Base-by-base conservation (phyloP, 495 filamentous ascomycete species). In the Talaromyces borbonicus region DNA sequence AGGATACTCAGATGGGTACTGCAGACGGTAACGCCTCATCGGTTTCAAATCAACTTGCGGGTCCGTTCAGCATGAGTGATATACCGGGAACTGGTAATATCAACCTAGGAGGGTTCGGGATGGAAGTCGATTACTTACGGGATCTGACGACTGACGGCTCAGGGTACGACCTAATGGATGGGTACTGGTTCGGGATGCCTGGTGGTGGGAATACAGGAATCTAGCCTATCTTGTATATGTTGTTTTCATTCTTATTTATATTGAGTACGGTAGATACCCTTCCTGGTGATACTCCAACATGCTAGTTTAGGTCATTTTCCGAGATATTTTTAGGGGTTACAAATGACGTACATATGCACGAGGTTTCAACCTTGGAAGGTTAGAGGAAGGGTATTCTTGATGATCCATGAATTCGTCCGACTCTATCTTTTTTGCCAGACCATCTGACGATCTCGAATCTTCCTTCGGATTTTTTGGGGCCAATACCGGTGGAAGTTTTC, bases 91-190 rank as follows among this genome's bases (percentile, higher is more conserved):
- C 70, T 22, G 67, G 74, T 23, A n/a, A n/a, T n/a, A 76, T 86
- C 61, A 81, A 86, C 50, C 66, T 90, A 37, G 85, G 84, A 0
- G 23, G 38, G n/a, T 84, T 89, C 52, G 83, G 84, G 16, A 69
- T 87, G 51, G 82, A 80, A 51, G 75, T 84, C 32, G 84, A 82
- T 18, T 69, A 78, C 52, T 79, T 84, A 55, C 84, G 90, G 62
- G 85, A 90, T 59, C 88, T 84, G 66, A 81, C 43, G 4, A 46
- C 76, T 48, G 87, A 90, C 40, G 84, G 83, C 19, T 71, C 75
- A 47, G 83, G 83, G 46, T 75, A 90, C 53, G 87, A 94, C 73
- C 62, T 95, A 23, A 85, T 95, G 59, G 86, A 93, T 61, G 89
- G 87, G 0, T 94, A 90, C 59, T 95, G 90, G 68, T 95, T 95